A percentile compares a stretch with the other conserved stretches of the same genome.
Conservation (phyloP, 2,329 filamentous ascomycete species). For the Reticulascus tulasneorum region DNA sequence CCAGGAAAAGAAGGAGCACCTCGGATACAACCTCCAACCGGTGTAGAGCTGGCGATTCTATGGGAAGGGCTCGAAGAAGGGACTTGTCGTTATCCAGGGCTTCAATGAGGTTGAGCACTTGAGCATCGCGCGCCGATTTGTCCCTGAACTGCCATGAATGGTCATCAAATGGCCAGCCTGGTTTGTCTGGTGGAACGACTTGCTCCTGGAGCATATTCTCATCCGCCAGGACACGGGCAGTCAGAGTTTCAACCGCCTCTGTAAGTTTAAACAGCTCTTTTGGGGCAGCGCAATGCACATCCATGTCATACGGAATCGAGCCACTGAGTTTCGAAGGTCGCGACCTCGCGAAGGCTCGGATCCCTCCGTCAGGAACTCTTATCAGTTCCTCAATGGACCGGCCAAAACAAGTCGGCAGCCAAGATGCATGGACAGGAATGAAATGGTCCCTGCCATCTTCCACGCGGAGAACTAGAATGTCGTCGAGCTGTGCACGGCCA, state of each 20-base stretch:
- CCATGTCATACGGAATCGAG: slow-evolving; percentile 51
- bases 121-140: slow-evolving; percentile 20
- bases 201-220: slow-evolving; percentile 57
- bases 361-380: slow-evolving; percentile 76
- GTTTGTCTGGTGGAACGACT: slow-evolving; percentile 44
- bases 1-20: slow-evolving; percentile 69
- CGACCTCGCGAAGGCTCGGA: slow-evolving; percentile 47
- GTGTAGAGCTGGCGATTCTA: slow-evolving; percentile 59
- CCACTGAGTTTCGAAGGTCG: slow-evolving; percentile 32
- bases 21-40: slow-evolving; percentile 73
- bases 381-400: slow-evolving; percentile 86
- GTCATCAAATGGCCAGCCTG: slow-evolving; percentile 59
- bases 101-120: slow-evolving; percentile 44
- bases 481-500: slow-evolving; percentile 63
- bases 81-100: slow-evolving; percentile 69
- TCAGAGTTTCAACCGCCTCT: slow-evolving; percentile 63
- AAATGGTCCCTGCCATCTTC: slow-evolving; percentile 86
- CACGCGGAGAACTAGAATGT: slow-evolving; percentile 83
- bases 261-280: slow-evolving; percentile 87
- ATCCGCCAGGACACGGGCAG: slow-evolving; percentile 55
- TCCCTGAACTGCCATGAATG: slow-evolving; percentile 25
- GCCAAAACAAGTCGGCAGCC: slow-evolving; percentile 79
- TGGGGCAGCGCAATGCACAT: slow-evolving; percentile 74
- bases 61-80: slow-evolving; percentile 57
- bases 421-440: slow-evolving; percentile 71